Evolutionary conservation across 2,329 filamentous ascomycete genomes (phyloP), one percentile per base, ranked within the genome.

Genomic region (Talaromyces albobiverticillius): DNA sequence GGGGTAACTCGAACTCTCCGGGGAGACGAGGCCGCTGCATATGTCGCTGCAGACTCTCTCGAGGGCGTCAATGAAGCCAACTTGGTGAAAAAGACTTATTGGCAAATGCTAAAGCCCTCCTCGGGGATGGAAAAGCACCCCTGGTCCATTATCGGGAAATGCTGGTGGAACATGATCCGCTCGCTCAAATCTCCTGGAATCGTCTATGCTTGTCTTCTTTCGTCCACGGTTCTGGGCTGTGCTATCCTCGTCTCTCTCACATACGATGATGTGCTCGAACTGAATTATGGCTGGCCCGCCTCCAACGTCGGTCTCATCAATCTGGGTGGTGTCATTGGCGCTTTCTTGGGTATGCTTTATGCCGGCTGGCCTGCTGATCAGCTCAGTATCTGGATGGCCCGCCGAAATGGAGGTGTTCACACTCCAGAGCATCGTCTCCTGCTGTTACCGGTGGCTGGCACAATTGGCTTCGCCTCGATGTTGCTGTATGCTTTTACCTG

Each of bases 231-330:
- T 2, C 66, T 75, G 0, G 73, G 70, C 3, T 64, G 61, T n/a
- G 64, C 62, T 16, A 68, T 75, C 22, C 68, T 67, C 20, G 72
- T 75, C 54, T 70, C 68, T 1, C 60, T 74, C 9, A 70, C 68
- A 1, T 75, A 76, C 55, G 64, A 69, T 50, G 62, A 67, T 1
- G 66, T 76, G 3, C 61, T 75, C 22, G 22, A 49, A 6, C 59
- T 65, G 14, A 60, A 57, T 29, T 74, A 71, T 49, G 58, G 63
- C 54, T 74, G 72, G 70, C 38, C 62, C 14, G 55, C 62, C 3
- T 46, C 56, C 46, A 61, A 52, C 18, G 57, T 65, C 10, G 63
- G 63, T n/a, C 45, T 64, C 14, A 65, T 65, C 49, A 64, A 65
- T 26, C 51, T 64, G 1, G 63, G 63, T 0, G 64, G 62, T 6